phyloP scores from a whole-genome alignment of 768 basidiomycete genomes.

The Flagelloscypha sp. region DNA sequence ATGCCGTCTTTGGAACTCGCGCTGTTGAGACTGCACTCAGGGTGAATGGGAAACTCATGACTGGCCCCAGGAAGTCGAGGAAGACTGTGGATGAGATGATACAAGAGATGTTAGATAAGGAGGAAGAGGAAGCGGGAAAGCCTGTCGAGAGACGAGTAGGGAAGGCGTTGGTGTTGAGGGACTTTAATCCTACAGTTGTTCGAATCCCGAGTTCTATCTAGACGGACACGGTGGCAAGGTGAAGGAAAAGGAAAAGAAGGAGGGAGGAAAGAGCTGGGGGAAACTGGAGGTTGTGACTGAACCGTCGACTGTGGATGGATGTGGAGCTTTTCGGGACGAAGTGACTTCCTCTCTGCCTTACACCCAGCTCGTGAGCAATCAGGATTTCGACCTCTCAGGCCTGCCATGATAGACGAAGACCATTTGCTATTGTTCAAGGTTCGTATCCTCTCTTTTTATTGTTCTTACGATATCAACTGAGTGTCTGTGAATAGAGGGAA shows the following conservation, averaged over 20 bases:
- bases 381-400: conserved; percentile 42
- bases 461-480: background rate
- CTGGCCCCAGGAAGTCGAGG: conserved; percentile 10
- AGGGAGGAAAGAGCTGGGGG: conserved; percentile 18
- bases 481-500: too few relatives aligned
- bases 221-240: conserved; percentile 11
- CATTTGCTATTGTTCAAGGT: conserved; percentile 43
- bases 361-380: conserved; percentile 40
- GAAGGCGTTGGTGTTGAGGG: conserved; percentile 19
- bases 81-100: conserved; percentile 5
- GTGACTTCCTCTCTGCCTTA: conserved; percentile 43
- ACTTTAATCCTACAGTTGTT: conserved; percentile 25
- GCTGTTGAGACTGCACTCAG: conserved; percentile 35
- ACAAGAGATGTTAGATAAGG: conserved; percentile 6
- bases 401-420: conserved; percentile 51
- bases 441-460: conserved; percentile 8
- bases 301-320: conserved; percentile 32
- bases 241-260: conserved; percentile 4
- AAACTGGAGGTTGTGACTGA: conserved; percentile 30
- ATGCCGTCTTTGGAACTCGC: conserved; percentile 42
- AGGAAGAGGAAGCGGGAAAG: conserved; percentile 4
- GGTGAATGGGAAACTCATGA: conserved; percentile 3
- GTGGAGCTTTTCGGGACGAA: conserved; percentile 38
- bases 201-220: background rate
- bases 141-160: conserved; percentile 1